Percentiles rank a stretch among this genome's conserved stretches.
These are phyloP conservation scores for Kuraishia ogatae DNA, from an alignment of 805 yeast genomes.

Conservation along the genomic window DNA sequence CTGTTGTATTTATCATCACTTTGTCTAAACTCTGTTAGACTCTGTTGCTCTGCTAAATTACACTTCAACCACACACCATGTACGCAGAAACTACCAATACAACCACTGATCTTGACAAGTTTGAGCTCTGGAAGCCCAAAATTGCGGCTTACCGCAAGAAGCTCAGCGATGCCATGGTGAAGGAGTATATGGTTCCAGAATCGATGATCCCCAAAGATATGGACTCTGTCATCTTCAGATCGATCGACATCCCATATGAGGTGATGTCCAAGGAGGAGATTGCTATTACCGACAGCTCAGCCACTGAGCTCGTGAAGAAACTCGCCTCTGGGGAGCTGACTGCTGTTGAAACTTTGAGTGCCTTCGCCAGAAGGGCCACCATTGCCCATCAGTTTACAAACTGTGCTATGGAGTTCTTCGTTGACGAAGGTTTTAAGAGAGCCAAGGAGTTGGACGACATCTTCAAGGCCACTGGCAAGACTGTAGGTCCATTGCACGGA, in stretches of 20 bases:
- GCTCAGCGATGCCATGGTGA: slow-evolving; percentile 17
- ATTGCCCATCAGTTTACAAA: slow-evolving; percentile 56
- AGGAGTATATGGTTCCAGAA: slow-evolving; percentile 16
- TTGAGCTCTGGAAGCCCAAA: slow-evolving; percentile 21
- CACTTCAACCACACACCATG: background rate
- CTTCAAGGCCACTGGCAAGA: slow-evolving; percentile 35
- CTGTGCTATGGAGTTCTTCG: slow-evolving; percentile 43
- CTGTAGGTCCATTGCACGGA: slow-evolving; percentile 63
- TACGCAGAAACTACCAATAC: background rate
- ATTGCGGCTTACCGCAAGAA: slow-evolving; percentile 21
- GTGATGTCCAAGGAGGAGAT: slow-evolving; percentile 25
- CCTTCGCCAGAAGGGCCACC: slow-evolving; percentile 58
- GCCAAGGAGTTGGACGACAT: slow-evolving; percentile 52
- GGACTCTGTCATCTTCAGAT: background rate
- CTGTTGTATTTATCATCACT: no score
- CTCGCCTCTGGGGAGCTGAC: slow-evolving; percentile 38
- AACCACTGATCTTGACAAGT: background rate
- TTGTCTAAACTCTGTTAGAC: no score
- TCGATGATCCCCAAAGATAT: slow-evolving; percentile 9
- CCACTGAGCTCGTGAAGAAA: slow-evolving; percentile 29
- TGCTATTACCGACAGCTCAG: slow-evolving; percentile 34
- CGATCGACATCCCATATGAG: slow-evolving; percentile 14
- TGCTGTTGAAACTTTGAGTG: slow-evolving; percentile 46
- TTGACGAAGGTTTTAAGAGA: slow-evolving; percentile 50
- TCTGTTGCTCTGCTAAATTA: no score